Base-by-base conservation (phyloP, 1,139 yeast species). In the Hyphopichia pseudoburtonii region DNA sequence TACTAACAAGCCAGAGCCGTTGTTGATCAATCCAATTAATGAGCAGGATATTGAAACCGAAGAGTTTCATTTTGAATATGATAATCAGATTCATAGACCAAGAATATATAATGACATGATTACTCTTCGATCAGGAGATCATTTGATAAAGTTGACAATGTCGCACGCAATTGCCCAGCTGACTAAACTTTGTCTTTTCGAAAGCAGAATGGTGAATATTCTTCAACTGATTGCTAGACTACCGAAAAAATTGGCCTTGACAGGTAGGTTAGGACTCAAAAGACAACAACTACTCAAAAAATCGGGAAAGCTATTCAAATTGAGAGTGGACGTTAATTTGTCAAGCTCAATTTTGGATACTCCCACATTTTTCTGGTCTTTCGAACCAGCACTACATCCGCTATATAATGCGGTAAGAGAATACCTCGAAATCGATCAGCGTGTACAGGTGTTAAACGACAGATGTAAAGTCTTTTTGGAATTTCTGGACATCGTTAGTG, bases 81-180 rank as follows among this genome's bases (percentile, higher is more conserved):
- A 89, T 42, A 80, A 77, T 42, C 83, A 81, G 37, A 80, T 88
- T 5, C 83, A 82, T 40, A 73, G 95, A 34, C 97, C 98, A 1
- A 70, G 97, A 41, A 89, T 92, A 29, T 90, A 84, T 61, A 92
- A 92, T 57, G 98, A 92, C 62, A 86, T 92, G 85, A 85, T 92
- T 46, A 89, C 97, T 0, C 64, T 92, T 33, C 72, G 95, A 36
- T 82, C 92, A 1, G 95, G 95, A 4, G 97, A 90, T 57, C 97
- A 90, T 62, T 74, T 92, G 56, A 88, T 89, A 51, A 90, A 94
- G 56, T 67, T 92, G 40, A 87, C 97, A 8, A 80, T 92, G 79
- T 87, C 97, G 2, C 96, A 92, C 62, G 96, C 98, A 2, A 87
- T 92, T 45, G 97, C 97, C 0, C 98, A 92, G 61, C 90, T 95